Base-by-base conservation (phyloP, 2,329 filamentous ascomycete genomes). In the Penicillium sp. region DNA sequence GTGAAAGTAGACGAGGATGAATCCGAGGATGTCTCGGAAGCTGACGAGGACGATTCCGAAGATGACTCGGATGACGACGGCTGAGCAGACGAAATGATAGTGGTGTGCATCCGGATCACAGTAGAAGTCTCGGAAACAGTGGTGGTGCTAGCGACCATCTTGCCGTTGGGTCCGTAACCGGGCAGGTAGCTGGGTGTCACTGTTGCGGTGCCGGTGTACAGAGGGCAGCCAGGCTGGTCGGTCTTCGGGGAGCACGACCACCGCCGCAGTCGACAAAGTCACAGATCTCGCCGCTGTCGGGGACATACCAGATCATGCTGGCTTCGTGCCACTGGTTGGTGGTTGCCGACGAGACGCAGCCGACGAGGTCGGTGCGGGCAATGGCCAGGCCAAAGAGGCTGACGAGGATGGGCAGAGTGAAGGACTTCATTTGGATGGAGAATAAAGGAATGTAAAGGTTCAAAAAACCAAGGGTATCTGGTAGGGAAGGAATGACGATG, bases 191-290 rank as follows among this genome's bases (percentile, higher is more conserved):
- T 58, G 23, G 57, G 43, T 1, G 54, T 56, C n/a, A 56, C 35
- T 7, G 55, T 57, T 13, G 45, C 56, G 0, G 62, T 61, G 6
- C 61, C 62, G 6, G 50, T 49, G 45, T 64, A 64, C 13, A 44
- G 36, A 0, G 60, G 56, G 35, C 83, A 86, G 2, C 82, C 82
- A 0, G 82, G 82, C 18, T 81, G 77, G 22, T 74, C 77, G 13
- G 77, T 80, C 71, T 81, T 85, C 50, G 80, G 77, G 82, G 80
- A 7, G 81, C 83, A 37, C 77, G 74, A 45, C 82, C 83, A 54
- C 83, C 83, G 47, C 83, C 82, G 66, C 83, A 86, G 75, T 86
- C 82, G 55, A 82, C 74, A 51, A 79, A 61, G 9, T 72, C 71
- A 74, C 83, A 86, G 61, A 85, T 71, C 70, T 85, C 81, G 61